Evolutionary conservation across 371 early-diverging fungal genomes (phyloP), one percentile per base, ranked within the genome.

Genomic region (Rhizomucor pusillus): DNA sequence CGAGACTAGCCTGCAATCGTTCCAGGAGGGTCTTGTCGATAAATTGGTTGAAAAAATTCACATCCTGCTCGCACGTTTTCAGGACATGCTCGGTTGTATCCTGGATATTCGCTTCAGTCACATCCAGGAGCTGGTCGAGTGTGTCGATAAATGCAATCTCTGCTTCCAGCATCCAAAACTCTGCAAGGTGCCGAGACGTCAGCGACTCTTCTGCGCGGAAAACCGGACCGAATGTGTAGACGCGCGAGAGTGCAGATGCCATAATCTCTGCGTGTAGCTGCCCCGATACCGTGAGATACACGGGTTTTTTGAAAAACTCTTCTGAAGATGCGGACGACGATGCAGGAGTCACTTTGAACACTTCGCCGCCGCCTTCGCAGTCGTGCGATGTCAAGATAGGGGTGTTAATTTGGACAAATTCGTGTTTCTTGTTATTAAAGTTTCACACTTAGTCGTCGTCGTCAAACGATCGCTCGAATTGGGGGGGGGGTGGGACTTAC

Each of bases 131-230:
- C 10, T 75, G 75, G 0, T 77, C 66, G 12, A 86, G 41, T 2
- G 69, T 23, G 43, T 80, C 71, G 12, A 95, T 61, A 65, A 94
- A 95, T 0, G 90, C 80, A 40, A 88, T 71, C 58, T 97, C 96
- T 0, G 92, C 94, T 64, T 97, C 97, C 29, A 93, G 62, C 97
- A 97, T 97, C 90, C 91, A 94, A 56, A 97, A 97, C 62, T 97
- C 97, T 1, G 95, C 88, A 18, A 97, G 60, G 59, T 97, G 97
- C 5, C 94, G 83, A 1, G 89, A 87, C 0, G 94, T 86, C 57
- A 85, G 64, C 2, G 91, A 88, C 23, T 84, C 81, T 59, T 97
- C 97, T 2, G 97, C 97, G 20, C 97, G 76, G 60, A 97, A 97
- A 0, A 87, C 79, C 7, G 94, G 97, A 1, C 88, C 84, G 65